Evolutionary conservation across 75 land plant species (phyloP).

Genomic region (Cryptomeria japonica): DNA sequence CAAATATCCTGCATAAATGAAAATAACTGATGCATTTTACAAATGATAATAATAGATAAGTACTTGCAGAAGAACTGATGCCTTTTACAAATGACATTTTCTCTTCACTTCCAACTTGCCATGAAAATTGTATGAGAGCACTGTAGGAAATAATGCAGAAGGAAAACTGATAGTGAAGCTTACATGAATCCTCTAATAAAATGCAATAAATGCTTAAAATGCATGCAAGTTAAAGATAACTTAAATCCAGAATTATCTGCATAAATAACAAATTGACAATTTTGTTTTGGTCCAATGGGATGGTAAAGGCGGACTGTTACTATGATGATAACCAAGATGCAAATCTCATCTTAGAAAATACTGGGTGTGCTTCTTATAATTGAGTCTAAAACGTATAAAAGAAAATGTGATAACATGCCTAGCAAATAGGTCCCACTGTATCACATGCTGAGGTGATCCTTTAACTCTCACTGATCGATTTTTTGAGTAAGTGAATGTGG

Average conservation of each 20-base stretch:
- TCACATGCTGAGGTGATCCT: no score
- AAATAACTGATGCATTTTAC: not conserved
- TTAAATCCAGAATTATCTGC: not conserved
- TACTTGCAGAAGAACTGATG: not conserved
- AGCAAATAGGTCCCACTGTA: no score
- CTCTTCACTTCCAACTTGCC: not conserved
- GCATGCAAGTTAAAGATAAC: not conserved
- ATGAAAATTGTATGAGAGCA: not conserved
- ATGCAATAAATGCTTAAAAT: constrained; percentile 1
- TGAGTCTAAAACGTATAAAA: no score
- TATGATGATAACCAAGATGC: no score
- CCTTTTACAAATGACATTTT: not conserved
- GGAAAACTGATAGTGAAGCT: not conserved
- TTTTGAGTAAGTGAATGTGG: not conserved
- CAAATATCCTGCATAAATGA: constrained; percentile 66
- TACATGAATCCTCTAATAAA: constrained; percentile 10
- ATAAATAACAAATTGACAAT: not conserved
- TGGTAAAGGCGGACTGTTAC: no score
- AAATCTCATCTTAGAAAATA: no score
- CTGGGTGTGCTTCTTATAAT: no score
- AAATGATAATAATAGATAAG: not conserved
- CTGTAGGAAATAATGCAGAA: not conserved
- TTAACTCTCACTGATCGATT: no score
- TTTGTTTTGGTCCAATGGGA: no score
- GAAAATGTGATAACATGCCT: no score